phyloP scores from a whole-genome alignment of 306 rosid species.

The Trifolium fragiferum region DNA sequence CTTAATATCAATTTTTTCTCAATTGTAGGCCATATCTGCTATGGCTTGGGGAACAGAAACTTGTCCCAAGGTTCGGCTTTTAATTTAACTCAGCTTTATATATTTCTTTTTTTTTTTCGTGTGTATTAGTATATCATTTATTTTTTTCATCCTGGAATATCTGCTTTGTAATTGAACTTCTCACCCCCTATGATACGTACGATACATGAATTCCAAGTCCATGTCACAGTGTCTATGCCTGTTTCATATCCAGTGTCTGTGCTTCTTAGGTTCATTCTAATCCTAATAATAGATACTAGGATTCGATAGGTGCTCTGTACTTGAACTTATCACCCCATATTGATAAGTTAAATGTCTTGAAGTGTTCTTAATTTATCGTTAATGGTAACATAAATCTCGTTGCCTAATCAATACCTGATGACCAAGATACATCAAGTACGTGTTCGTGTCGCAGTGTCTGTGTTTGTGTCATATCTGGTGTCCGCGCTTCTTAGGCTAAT shows the following conservation, averaged over 20 bases:
- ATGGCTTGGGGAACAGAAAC: slow-evolving; percentile 99
- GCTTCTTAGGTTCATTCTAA: neutral
- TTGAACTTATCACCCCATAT: slow-evolving; percentile 19
- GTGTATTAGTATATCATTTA: slow-evolving; percentile 2
- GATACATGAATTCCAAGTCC: neutral
- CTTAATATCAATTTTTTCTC: slow-evolving; percentile 28
- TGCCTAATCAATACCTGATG: slow-evolving; percentile 6
- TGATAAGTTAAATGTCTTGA: slow-evolving; percentile 14
- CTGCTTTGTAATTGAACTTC: slow-evolving; percentile 6
- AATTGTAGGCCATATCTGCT: slow-evolving; percentile 83
- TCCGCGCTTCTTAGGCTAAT: neutral
- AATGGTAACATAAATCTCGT: slow-evolving; percentile 2
- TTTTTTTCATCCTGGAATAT: slow-evolving; percentile 11
- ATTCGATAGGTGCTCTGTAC: slow-evolving; percentile 3
- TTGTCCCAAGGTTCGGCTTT: slow-evolving; percentile 84
- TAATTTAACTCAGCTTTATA: neutral
- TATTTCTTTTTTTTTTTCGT: neutral
- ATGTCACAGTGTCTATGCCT: neutral
- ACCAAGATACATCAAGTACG: neutral
- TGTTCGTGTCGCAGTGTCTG: neutral
- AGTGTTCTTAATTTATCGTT: slow-evolving; percentile 2
- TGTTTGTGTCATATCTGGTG: neutral
- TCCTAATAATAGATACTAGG: neutral
- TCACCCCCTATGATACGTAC: neutral
- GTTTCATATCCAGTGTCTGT: neutral